Evolutionary conservation across 352 stramenopile species (phyloP), one percentile per base, ranked within the genome.

Genomic region (Globisporangium alternatum): DNA sequence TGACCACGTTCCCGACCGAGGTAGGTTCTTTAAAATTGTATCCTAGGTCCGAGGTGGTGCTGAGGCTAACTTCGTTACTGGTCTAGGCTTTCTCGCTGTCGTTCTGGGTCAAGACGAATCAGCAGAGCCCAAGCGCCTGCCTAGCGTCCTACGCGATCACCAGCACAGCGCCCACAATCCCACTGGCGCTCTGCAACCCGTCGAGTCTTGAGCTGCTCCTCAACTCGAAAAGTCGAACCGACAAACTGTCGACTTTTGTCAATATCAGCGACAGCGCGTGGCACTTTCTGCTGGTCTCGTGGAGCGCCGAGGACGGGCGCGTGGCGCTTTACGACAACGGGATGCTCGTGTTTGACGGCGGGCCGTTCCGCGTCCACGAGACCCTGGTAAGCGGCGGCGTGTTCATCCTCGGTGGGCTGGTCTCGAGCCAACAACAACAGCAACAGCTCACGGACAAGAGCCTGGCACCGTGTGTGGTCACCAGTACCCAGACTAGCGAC

Each of bases 271-370:
- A 92, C 60, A 78, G 74, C 22, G n/a, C n/a, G 7, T 92, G 83
- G 83, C 83, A 92, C 48, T 91, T 89, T 5, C 31, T 92, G 8
- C 77, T 76, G 13, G 37, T 90, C 12, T 76, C 70, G 2, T 92
- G 83, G 83, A 78, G 72, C 52, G 56, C 71, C 3, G 70, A 78
- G 6, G 78, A 88, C n/a, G 83, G 83, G 3, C 81, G 79, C 0
- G 71, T 87, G 7, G 31, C 54, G 4, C 33, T 92, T 7, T 89
- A 77, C 31, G 80, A 90, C 75, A 90, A 92, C 35, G 83, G 76
- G 1, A 86, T 91, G 77, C 72, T 81, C 5, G 78, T 56, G 7
- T 93, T 91, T 37, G 79, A 89, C 22, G 83, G 83, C 9, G 83
- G 81, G 0, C 82, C 81, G 7, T 93, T 88, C 51, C 76, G 76